Evolutionary conservation across 139 green algal species (phyloP).

Genomic region (Closterium sp.): DNA sequence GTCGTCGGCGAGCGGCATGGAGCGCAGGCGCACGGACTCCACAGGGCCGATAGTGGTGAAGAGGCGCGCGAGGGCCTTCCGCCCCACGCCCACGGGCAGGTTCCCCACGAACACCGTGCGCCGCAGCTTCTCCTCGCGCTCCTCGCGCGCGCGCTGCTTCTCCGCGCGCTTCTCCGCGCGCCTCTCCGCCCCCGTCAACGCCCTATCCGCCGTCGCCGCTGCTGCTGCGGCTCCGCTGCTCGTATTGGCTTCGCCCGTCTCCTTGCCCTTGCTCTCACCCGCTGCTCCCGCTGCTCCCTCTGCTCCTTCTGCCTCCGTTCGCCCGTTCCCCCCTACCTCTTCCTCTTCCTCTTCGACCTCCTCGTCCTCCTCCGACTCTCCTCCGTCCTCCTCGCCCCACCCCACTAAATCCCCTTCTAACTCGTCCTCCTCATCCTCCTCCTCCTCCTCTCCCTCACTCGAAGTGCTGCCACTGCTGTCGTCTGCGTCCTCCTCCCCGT

Average conservation of each 20-base stretch:
- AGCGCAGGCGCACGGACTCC: conserved; percentile 75
- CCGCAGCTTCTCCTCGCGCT: conserved; percentile 24
- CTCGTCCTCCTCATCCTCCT: not conserved
- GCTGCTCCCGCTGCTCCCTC: not conserved
- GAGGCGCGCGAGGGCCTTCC: conserved; percentile 61
- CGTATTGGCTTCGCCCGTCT: not conserved
- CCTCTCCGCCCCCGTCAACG: not conserved
- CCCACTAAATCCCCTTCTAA: not conserved
- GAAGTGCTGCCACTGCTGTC: not conserved
- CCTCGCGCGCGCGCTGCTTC: not conserved
- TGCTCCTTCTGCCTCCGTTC: not conserved
- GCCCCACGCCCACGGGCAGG: conserved; percentile 63
- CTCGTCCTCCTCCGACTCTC: not conserved
- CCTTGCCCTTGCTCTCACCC: not conserved
- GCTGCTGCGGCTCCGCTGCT: not conserved
- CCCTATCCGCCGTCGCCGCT: not conserved
- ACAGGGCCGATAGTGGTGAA: conserved; percentile 68
- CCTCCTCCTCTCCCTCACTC: conserved; percentile 32
- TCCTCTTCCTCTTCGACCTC: conserved; percentile 13
- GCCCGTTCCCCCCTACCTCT: not conserved
- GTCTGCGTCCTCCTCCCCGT: not conserved
- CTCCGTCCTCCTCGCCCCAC: conserved; percentile 10
- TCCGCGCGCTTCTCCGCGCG: not conserved
- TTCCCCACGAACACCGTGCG: conserved; percentile 93
- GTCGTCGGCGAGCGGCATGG: conserved; percentile 64